phyloP scores from a whole-genome alignment of 306 rosid genomes.

The Lithocarpus polystachyus region DNA sequence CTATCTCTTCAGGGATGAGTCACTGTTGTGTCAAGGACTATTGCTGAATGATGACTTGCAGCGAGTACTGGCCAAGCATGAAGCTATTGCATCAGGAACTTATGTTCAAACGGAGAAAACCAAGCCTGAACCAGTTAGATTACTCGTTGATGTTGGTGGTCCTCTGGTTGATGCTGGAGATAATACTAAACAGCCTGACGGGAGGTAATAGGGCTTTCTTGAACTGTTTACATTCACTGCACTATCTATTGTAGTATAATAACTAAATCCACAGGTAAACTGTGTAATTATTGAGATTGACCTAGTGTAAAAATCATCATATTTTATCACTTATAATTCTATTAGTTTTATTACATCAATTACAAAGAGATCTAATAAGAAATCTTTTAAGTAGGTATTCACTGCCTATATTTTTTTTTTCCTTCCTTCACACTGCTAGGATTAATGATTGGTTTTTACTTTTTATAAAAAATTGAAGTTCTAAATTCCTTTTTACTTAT shows the following conservation, averaged over 20 bases:
- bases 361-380: background rate
- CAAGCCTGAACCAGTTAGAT: conserved; percentile 48
- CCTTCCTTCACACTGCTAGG: background rate
- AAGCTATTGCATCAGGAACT: conserved; percentile 79
- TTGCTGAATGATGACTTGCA: conserved; percentile 95
- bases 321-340: no score
- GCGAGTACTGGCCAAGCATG: conserved; percentile 85
- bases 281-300: background rate
- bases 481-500: background rate
- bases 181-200: conserved; percentile 48
- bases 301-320: background rate
- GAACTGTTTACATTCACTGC: background rate
- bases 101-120: conserved; percentile 48
- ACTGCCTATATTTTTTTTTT: background rate
- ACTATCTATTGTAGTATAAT: background rate
- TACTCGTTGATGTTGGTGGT: conserved; percentile 53
- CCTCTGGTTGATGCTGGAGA: conserved; percentile 86
- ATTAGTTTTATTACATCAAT: background rate
- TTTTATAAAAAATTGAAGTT: background rate
- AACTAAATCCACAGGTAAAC: background rate
- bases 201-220: conserved; percentile 42
- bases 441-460: background rate
- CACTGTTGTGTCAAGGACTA: conserved; percentile 91
- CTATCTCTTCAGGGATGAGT: conserved; percentile 68
- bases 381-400: background rate